A percentile compares a stretch with the other conserved stretches of the same genome.
phyloP scores from a whole-genome alignment of 345 rosid species.

The Eucalyptus polyanthemos region DNA sequence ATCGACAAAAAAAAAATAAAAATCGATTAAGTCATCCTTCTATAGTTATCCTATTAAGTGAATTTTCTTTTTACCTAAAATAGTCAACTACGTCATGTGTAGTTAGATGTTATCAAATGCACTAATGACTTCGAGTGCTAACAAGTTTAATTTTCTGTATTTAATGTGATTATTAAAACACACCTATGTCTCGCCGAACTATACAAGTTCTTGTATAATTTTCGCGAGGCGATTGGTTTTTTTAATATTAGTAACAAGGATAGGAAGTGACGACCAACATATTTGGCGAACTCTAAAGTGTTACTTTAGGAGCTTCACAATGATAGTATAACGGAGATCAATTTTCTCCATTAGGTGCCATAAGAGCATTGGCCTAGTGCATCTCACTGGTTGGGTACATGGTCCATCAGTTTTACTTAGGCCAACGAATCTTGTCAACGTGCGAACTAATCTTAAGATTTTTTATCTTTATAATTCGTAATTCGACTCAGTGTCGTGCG shows the following conservation, averaged over 20 bases:
- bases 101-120: not conserved
- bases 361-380: too few species aligned
- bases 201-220: not conserved
- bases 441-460: too few species aligned
- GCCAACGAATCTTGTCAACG: too few species aligned
- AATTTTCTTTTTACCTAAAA: not conserved
- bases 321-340: not conserved
- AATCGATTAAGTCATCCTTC: not conserved
- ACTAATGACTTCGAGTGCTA: not conserved
- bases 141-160: too few species aligned
- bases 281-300: not conserved
- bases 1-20: too few species aligned
- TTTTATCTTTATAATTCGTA: too few species aligned
- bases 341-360: too few species aligned
- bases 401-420: too few species aligned
- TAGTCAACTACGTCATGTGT: not conserved
- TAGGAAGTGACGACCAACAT: not conserved
- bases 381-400: too few species aligned
- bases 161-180: not conserved
- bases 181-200: not conserved
- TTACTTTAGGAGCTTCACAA: not conserved
- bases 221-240: not conserved
- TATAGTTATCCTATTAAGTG: accelerated
- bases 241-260: not conserved
- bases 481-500: too few species aligned